Base-by-base conservation (phyloP, 2,329 filamentous ascomycete species). In the Fusarium sp. region DNA sequence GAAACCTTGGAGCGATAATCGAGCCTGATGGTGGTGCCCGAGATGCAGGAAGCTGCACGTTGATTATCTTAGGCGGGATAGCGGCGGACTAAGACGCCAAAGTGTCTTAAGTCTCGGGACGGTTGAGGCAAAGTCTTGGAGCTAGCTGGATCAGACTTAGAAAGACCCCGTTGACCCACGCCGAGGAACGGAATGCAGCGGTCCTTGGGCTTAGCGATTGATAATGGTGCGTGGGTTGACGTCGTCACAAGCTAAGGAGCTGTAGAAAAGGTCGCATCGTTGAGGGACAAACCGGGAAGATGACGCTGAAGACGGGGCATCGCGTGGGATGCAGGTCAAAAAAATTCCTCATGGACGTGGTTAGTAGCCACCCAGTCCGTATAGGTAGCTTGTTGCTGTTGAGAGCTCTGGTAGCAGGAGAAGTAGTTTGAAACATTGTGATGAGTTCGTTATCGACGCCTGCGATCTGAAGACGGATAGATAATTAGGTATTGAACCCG, bases 31-130 rank as follows among this genome's bases (percentile, higher is more conserved):
- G 51, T 58, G 65, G 69, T 70, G 55, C 64, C 70, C 65, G 70
- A 57, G 65, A 73, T 71, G 69, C 65, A 69, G 52, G 57, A 66
- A 65, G 64, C 62, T 74, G 72, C 72, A 74, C 57, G 66, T 74
- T 74, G 72, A 73, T 74, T 74, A 74, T 74, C 72, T 74, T 69
- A 59, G 66, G 64, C 56, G 45, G 55, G 64, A 62, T 65, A 59
- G 56, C 46, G 43, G 45, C 52, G 52, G 66, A 43, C 52, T 67
- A 67, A 51, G 56, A 50, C 39, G 49, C 52, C 49, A 56, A 68
- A 62, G 45, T 69, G 50, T 57, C 43, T 58, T 49, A 62, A 68
- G 59, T 62, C 42, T 62, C 54, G 59, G 66, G 53, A 49, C 34
- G 54, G 46, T 54, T 49, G 57, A 55, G 53, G 56, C 40, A 63